Evolutionary conservation across 768 basidiomycete genomes (phyloP).

Genomic region (Termitomyces sp.): DNA sequence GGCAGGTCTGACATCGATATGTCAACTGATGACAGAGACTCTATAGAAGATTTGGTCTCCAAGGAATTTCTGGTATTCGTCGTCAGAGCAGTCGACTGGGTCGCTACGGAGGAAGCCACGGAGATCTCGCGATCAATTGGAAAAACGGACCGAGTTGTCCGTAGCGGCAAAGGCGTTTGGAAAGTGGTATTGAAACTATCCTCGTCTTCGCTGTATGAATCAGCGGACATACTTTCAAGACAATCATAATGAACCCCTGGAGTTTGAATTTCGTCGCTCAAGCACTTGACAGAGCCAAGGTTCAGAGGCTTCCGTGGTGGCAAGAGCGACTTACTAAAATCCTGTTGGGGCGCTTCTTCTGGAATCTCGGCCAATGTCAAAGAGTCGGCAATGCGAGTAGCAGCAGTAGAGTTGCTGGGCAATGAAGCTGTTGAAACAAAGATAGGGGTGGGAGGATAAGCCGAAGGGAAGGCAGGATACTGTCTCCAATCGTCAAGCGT

Average conservation of each 20-base stretch:
- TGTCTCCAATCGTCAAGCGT: conserved; percentile 62
- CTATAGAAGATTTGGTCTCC: conserved; percentile 34
- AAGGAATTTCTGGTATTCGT: conserved; percentile 32
- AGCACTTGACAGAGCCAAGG: conserved; percentile 53
- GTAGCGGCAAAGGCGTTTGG: conserved; percentile 44
- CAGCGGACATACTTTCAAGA: conserved; percentile 21
- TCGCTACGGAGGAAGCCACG: conserved; percentile 14
- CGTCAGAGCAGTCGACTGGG: conserved; percentile 30
- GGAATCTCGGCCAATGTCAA: conserved; percentile 26
- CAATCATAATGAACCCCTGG: conserved; percentile 33
- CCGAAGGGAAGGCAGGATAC: conserved; percentile 72
- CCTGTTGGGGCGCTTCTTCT: conserved; percentile 42
- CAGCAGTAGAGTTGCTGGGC: background rate
- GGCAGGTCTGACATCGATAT: conserved; percentile 28
- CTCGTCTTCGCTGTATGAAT: conserved; percentile 28
- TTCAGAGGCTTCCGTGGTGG: conserved; percentile 51
- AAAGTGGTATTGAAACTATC: conserved; percentile 64
- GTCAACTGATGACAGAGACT: conserved; percentile 27
- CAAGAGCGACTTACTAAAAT: conserved; percentile 70
- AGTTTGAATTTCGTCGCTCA: conserved; percentile 46
- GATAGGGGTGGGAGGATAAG: conserved; percentile 70
- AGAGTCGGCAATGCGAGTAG: conserved; percentile 7
- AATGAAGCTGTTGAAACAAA: conserved; percentile 27
- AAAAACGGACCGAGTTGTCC: conserved; percentile 4
- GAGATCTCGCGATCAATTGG: conserved; percentile 12